Conservation (phyloP, 495 filamentous ascomycete species). For the Annulohypoxylon moriforme region DNA sequence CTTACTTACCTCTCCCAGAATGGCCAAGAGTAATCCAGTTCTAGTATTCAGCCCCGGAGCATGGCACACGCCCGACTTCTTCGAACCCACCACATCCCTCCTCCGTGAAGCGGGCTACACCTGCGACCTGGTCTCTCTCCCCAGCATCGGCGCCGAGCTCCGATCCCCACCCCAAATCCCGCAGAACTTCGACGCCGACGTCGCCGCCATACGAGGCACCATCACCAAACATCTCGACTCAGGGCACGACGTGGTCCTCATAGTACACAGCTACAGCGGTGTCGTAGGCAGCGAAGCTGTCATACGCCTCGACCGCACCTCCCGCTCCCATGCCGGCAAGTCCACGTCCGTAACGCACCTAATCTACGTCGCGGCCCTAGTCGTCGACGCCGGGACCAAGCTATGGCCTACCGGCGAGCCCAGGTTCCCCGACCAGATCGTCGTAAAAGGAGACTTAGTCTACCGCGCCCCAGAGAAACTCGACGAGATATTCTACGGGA, state of each 20-base stretch:
- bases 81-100: not conserved
- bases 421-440: too few species aligned
- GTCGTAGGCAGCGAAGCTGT: too few species aligned
- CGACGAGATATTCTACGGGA: too few species aligned
- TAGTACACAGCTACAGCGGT: not conserved
- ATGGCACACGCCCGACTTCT: constrained; percentile 51
- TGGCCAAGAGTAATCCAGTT: constrained; percentile 36
- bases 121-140: constrained; percentile 52
- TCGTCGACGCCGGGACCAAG: too few species aligned
- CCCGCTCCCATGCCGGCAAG: too few species aligned
- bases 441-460: too few species aligned
- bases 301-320: too few species aligned
- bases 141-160: not conserved
- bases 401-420: too few species aligned
- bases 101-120: constrained; percentile 47
- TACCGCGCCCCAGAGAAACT: too few species aligned
- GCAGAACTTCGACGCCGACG: constrained; percentile 37
- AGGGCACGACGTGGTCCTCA: not conserved
- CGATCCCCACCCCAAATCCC: constrained; percentile 10
- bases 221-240: not conserved
- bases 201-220: constrained; percentile 43
- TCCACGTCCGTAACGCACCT: too few species aligned
- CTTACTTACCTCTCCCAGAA: constrained; percentile 2
- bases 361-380: too few species aligned
- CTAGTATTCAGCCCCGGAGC: constrained; percentile 62